Evolutionary conservation across 2,329 filamentous ascomycete genomes (phyloP).

Genomic region (Xylaria sp.): DNA sequence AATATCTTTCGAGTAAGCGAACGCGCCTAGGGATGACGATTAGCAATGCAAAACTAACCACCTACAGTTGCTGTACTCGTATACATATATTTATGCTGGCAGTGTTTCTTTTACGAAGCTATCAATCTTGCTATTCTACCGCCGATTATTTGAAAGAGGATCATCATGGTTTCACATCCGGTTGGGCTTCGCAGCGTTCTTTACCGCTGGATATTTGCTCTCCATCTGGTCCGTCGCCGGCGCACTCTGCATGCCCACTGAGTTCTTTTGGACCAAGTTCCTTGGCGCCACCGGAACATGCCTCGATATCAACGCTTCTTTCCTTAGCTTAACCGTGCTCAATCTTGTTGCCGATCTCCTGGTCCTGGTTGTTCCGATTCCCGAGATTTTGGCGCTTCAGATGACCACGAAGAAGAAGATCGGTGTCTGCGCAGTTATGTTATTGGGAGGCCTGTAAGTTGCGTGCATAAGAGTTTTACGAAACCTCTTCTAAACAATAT

Average conservation of each 20-base stretch:
- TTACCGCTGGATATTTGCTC: slow-evolving; percentile 44
- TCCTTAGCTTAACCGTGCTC: slow-evolving; percentile 43
- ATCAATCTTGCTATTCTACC: slow-evolving; percentile 49
- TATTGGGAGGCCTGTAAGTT: slow-evolving; percentile 48
- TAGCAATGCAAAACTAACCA: background rate
- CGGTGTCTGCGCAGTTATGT: slow-evolving; percentile 46
- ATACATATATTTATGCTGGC: slow-evolving; percentile 47
- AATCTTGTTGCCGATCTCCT: slow-evolving; percentile 48
- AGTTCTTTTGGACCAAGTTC: slow-evolving; percentile 44
- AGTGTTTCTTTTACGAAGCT: slow-evolving; percentile 47
- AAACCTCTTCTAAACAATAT: background rate
- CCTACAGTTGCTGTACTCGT: slow-evolving; percentile 45
- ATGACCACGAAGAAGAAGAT: slow-evolving; percentile 45
- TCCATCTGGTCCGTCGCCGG: slow-evolving; percentile 41
- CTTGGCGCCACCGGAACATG: slow-evolving; percentile 41
- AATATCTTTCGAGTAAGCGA: slow-evolving; percentile 38
- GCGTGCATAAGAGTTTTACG: too few species aligned
- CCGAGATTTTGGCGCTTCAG: slow-evolving; percentile 46
- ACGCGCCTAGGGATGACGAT: background rate
- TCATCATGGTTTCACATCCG: slow-evolving; percentile 41
- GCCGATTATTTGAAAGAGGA: slow-evolving; percentile 47
- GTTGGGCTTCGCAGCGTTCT: slow-evolving; percentile 37
- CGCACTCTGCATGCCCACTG: slow-evolving; percentile 39
- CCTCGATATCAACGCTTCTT: slow-evolving; percentile 42
- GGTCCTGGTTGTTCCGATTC: slow-evolving; percentile 47